These are phyloP conservation scores for Glycine tomentella DNA, from an alignment of 306 rosid genomes.

Conservation along the genomic window DNA sequence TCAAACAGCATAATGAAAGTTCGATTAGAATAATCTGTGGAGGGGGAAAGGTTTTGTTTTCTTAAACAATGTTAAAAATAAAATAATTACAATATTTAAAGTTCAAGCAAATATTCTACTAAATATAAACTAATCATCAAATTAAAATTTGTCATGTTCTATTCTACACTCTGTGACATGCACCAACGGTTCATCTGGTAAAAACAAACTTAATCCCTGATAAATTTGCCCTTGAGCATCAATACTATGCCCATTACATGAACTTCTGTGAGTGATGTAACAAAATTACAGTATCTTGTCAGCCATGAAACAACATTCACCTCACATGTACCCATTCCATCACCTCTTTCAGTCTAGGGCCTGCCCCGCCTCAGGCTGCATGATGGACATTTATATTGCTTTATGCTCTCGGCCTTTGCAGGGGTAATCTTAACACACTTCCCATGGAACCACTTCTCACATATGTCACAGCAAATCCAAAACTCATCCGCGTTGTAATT, in stretches of 20 bases:
- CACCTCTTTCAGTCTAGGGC: constrained; percentile 55
- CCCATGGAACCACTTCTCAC: constrained; percentile 94
- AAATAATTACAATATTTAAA: constrained; percentile 5
- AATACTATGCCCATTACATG: constrained; percentile 52
- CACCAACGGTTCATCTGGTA: constrained; percentile 43
- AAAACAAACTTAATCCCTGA: constrained; percentile 47
- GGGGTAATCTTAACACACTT: constrained; percentile 93
- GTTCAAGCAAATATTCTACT: constrained; percentile 42
- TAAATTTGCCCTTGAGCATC: constrained; percentile 48
- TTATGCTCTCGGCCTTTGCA: constrained; percentile 90
- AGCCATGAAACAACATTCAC: constrained; percentile 47
- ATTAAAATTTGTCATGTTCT: constrained; percentile 40
- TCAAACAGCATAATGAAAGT: neutral
- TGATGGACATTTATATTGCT: constrained; percentile 91
- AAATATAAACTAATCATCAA: constrained; percentile 32
- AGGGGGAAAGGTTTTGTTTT: constrained; percentile 7
- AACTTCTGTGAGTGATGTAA: constrained; percentile 52
- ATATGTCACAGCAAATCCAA: constrained; percentile 90
- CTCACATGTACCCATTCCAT: neutral
- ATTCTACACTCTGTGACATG: constrained; percentile 38
- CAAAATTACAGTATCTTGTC: constrained; percentile 56
- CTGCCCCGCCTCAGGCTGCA: constrained; percentile 75
- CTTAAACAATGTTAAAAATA: neutral
- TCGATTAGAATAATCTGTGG: neutral
- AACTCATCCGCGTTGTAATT: constrained; percentile 84